These are phyloP conservation scores for Blepharisma japonicum DNA, from an alignment of 73 alveolate genomes.

Conservation along the genomic window DNA sequence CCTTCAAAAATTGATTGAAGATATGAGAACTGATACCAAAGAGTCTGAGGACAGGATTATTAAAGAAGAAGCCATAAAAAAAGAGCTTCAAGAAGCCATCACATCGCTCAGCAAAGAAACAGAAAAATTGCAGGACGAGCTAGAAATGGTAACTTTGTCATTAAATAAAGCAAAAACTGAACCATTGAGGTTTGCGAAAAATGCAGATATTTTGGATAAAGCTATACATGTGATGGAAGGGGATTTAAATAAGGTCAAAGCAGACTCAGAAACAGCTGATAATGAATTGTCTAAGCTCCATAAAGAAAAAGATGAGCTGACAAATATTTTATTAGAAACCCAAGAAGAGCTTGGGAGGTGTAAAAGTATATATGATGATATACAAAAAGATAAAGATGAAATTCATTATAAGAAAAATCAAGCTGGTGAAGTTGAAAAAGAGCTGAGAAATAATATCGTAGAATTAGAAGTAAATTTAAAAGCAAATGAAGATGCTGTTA, in stretches of 20 bases:
- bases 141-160: conserved; percentile 46
- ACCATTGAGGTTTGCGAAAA: conserved; percentile 66
- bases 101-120: conserved; percentile 55
- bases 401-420: conserved; percentile 44
- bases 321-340: conserved; percentile 18
- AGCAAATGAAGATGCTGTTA: conserved; percentile 42
- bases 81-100: conserved; percentile 42
- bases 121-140: conserved; percentile 54
- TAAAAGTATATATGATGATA: conserved; percentile 45
- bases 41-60: conserved; percentile 28
- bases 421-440: conserved; percentile 47
- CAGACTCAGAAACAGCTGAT: conserved; percentile 43
- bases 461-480: conserved; percentile 41
- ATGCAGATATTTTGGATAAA: conserved; percentile 66
- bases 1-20: conserved; percentile 38
- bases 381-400: conserved; percentile 44
- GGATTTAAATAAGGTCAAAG: conserved; percentile 50
- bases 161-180: conserved; percentile 65
- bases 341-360: conserved; percentile 41
- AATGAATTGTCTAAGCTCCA: conserved; percentile 35
- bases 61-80: conserved; percentile 27
- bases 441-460: conserved; percentile 37
- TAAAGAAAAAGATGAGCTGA: conserved; percentile 40
- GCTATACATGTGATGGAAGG: conserved; percentile 52
- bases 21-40: conserved; percentile 40